A percentile compares a stretch with the other conserved stretches of the same genome.
phyloP scores from a whole-genome alignment of 2,329 filamentous ascomycete species.

The Hypoxylon sp. region DNA sequence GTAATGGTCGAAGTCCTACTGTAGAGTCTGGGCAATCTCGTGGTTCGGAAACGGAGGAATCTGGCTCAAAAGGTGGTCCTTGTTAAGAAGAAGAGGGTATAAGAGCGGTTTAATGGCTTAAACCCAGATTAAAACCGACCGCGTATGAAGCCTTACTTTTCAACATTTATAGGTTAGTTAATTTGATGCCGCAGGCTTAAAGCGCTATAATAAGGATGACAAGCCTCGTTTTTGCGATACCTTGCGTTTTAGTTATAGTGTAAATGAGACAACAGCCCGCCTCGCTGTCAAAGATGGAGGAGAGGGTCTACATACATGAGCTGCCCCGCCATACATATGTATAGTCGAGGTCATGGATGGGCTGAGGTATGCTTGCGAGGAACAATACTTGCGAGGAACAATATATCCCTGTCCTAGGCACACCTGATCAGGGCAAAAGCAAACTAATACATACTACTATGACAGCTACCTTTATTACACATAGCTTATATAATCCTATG shows the following conservation, averaged over 20 bases:
- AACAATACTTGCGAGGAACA: slow-evolving; percentile 13
- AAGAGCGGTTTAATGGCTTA: slow-evolving; percentile 3
- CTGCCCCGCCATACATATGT: slow-evolving; percentile 39
- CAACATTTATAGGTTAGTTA: slow-evolving; percentile 21
- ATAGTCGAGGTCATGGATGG: slow-evolving; percentile 8
- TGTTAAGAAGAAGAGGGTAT: slow-evolving; percentile 21
- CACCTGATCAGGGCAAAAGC: slow-evolving; percentile 37
- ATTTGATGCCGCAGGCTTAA: slow-evolving; percentile 7
- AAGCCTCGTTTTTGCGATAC: slow-evolving; percentile 35
- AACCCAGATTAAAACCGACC: slow-evolving; percentile 18
- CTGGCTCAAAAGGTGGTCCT: slow-evolving; percentile 19
- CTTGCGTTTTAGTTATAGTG: slow-evolving; percentile 27
- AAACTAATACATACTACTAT: slow-evolving; percentile 30
- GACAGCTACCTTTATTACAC: neutral
- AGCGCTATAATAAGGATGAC: slow-evolving; percentile 17
- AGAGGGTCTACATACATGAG: slow-evolving; percentile 5
- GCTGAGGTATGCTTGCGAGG: slow-evolving; percentile 9
- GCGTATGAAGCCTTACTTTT: slow-evolving; percentile 29
- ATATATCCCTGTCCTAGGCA: slow-evolving; percentile 32
- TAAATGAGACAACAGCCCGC: slow-evolving; percentile 18
- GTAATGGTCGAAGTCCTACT: slow-evolving; percentile 20
- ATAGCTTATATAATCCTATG: slow-evolving; percentile 11
- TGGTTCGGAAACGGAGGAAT: slow-evolving; percentile 35
- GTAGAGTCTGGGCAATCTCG: slow-evolving; percentile 17
- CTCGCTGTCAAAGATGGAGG: slow-evolving; percentile 30